phyloP scores from a whole-genome alignment of 2,329 filamentous ascomycete genomes.

The Epichloe typhina region DNA sequence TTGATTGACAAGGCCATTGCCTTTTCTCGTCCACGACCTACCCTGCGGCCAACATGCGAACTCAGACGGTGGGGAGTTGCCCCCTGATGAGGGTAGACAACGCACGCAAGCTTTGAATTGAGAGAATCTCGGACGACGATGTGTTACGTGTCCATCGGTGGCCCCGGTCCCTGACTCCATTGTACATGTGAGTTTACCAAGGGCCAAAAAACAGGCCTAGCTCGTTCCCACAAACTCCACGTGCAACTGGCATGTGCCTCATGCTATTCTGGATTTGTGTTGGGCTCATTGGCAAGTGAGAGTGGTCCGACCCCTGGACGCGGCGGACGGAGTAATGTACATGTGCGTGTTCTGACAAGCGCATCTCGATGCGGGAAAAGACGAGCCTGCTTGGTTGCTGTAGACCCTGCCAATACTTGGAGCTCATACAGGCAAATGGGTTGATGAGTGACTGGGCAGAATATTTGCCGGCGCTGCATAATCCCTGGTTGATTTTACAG shows the following conservation, averaged over 20 bases:
- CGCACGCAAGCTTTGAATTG: not conserved
- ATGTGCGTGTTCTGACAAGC: not conserved
- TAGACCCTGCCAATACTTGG: not conserved
- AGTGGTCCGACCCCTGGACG: not conserved
- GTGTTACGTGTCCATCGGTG: not conserved
- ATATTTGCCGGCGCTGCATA: too few species aligned
- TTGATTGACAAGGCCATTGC: too few species aligned
- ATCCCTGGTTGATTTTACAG: too few species aligned
- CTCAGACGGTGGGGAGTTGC: not conserved
- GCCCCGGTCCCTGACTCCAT: constrained; percentile 1
- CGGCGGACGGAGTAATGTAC: not conserved
- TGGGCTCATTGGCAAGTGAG: not conserved
- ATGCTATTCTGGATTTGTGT: not conserved
- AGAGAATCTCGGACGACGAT: not conserved
- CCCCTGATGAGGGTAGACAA: not conserved
- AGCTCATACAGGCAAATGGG: not conserved
- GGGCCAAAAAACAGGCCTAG: not conserved
- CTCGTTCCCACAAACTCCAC: constrained; percentile 1
- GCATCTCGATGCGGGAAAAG: not conserved
- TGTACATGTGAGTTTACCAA: not conserved
- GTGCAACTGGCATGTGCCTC: constrained; percentile 1
- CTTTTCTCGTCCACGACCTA: not conserved
- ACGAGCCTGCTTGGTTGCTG: not conserved
- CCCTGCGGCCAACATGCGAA: not conserved
- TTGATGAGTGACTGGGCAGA: not conserved